phyloP scores from a whole-genome alignment of 495 filamentous ascomycete genomes.

The Lasiosphaeria miniovina region DNA sequence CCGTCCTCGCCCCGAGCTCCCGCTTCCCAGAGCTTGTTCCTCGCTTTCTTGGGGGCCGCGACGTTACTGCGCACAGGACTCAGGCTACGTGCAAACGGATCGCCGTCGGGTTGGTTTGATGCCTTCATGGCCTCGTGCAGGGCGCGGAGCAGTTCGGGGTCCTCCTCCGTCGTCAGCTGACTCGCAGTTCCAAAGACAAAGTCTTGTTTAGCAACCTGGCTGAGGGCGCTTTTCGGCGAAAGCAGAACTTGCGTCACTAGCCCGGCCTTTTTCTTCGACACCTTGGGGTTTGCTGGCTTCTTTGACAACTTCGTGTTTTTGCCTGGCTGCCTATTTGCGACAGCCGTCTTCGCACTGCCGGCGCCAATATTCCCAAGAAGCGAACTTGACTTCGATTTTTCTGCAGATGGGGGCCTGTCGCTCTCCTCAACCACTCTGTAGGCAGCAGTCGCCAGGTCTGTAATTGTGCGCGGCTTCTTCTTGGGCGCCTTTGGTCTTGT shows the following conservation, averaged over 20 bases:
- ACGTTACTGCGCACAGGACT: constrained; percentile 31
- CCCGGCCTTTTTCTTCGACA: constrained; percentile 42
- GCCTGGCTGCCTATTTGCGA: constrained; percentile 23
- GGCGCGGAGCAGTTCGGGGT: constrained; percentile 63
- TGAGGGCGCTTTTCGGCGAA: constrained; percentile 69
- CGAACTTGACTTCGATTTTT: constrained; percentile 23
- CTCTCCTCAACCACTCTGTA: constrained; percentile 48
- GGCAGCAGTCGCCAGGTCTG: constrained; percentile 76
- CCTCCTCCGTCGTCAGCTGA: constrained; percentile 76
- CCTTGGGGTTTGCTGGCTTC: constrained; percentile 29
- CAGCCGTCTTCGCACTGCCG: background rate
- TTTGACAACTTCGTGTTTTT: constrained; percentile 31
- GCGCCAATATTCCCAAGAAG: constrained; percentile 33
- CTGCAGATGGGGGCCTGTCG: constrained; percentile 6
- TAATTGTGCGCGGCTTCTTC: constrained; percentile 81
- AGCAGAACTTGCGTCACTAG: constrained; percentile 54
- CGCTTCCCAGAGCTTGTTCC: constrained; percentile 59
- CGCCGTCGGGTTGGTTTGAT: constrained; percentile 48
- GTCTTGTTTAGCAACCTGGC: constrained; percentile 67
- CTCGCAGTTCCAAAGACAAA: constrained; percentile 92
- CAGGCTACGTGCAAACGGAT: constrained; percentile 33
- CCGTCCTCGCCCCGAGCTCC: constrained; percentile 63
- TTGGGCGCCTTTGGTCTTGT: constrained; percentile 56
- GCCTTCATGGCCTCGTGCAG: constrained; percentile 66
- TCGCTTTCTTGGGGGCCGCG: constrained; percentile 14